Conservation (phyloP, 192 early-diverging fungal species). For the Umbelopsis vinacea region DNA sequence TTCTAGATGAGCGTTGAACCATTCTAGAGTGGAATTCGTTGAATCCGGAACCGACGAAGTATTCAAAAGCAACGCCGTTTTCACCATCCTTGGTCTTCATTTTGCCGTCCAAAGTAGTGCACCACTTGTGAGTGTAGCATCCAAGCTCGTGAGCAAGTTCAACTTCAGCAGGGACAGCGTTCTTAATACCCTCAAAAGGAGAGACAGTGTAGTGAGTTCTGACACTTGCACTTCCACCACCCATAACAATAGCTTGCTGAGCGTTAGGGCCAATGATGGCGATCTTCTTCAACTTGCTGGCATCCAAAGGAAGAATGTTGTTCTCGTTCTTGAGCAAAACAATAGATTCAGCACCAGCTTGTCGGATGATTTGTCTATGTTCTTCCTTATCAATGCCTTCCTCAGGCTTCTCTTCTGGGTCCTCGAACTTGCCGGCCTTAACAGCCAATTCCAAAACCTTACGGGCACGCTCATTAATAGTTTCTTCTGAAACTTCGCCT, state of each 20-base stretch:
- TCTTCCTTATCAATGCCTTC: slow-evolving; percentile 47
- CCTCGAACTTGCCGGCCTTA: slow-evolving; percentile 13
- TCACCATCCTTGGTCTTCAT: slow-evolving; percentile 26
- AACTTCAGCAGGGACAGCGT: slow-evolving; percentile 5
- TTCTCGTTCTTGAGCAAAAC: slow-evolving; percentile 56
- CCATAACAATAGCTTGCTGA: slow-evolving; percentile 25
- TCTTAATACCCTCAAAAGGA: slow-evolving; percentile 27
- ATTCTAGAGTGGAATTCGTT: neutral
- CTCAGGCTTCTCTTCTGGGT: slow-evolving; percentile 1
- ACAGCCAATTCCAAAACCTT: slow-evolving; percentile 10
- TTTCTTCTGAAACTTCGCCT: slow-evolving; percentile 4
- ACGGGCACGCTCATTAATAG: neutral
- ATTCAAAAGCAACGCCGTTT: slow-evolving; percentile 15
- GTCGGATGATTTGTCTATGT: slow-evolving; percentile 46
- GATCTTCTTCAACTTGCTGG: slow-evolving; percentile 16
- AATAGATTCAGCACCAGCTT: slow-evolving; percentile 52
- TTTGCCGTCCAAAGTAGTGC: neutral
- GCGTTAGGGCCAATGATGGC: slow-evolving; percentile 29
- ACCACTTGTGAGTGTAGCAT: slow-evolving; percentile 26
- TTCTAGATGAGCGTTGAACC: neutral
- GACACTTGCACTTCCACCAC: slow-evolving; percentile 28
- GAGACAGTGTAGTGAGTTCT: slow-evolving; percentile 14
- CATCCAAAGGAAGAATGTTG: slow-evolving; percentile 44
- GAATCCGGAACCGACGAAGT: slow-evolving; percentile 16
- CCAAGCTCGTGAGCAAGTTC: slow-evolving; percentile 16